Evolutionary conservation across 23 red algal genomes (phyloP).

Genomic region (Gracilariopsis chorda): DNA sequence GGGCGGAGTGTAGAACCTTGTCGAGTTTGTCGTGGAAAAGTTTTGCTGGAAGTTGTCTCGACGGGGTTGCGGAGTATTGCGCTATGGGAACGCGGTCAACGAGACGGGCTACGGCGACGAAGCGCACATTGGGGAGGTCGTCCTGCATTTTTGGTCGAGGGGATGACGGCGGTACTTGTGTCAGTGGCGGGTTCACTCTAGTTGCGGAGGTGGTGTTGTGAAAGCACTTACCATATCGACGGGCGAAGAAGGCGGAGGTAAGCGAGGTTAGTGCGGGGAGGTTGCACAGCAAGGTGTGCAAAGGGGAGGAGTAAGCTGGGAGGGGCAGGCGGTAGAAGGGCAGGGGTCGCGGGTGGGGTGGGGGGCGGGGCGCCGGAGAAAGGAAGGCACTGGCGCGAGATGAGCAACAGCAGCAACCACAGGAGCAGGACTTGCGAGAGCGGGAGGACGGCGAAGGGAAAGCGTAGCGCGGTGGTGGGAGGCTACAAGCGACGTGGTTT

Average conservation of each 20-base stretch:
- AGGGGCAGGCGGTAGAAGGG: too few species aligned
- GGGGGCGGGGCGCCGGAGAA: too few species aligned
- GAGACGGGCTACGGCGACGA: slow-evolving; percentile 77
- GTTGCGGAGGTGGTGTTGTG: too few species aligned
- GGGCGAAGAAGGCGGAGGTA: not conserved
- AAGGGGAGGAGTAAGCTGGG: not conserved
- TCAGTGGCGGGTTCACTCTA: too few species aligned
- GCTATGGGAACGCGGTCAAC: slow-evolving; percentile 68
- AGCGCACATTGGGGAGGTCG: slow-evolving; percentile 52
- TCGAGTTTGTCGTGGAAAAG: slow-evolving; percentile 67
- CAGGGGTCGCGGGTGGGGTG: too few species aligned
- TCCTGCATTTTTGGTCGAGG: not conserved
- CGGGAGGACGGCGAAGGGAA: not conserved
- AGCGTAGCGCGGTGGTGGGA: not conserved
- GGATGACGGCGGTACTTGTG: too few species aligned
- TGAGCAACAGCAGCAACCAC: too few species aligned
- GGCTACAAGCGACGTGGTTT: not conserved
- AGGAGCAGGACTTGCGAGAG: not conserved
- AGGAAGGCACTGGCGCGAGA: too few species aligned
- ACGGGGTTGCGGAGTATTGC: slow-evolving; percentile 34
- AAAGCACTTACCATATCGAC: too few species aligned
- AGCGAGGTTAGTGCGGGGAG: not conserved
- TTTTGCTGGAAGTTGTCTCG: slow-evolving; percentile 34
- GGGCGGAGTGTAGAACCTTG: slow-evolving; percentile 63
- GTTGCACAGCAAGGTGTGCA: not conserved